phyloP scores from a whole-genome alignment of 805 yeast genomes.

The Wickerhamomyces bisporus region DNA sequence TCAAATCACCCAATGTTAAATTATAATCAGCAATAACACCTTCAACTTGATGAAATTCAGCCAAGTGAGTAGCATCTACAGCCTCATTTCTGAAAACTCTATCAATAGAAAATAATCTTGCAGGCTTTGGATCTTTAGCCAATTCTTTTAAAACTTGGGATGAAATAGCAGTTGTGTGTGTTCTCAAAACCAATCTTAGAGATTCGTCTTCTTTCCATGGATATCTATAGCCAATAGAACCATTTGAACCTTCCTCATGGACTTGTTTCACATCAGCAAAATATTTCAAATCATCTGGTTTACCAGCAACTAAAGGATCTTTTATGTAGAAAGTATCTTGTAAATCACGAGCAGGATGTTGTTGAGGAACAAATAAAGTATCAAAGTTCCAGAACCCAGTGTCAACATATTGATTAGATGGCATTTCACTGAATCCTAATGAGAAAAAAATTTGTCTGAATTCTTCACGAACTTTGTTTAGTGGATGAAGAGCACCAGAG shows the following conservation, averaged over 20 bases:
- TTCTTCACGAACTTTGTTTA: constrained; percentile 95
- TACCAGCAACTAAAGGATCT: constrained; percentile 78
- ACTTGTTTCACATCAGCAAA: constrained; percentile 75
- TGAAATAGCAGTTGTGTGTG: constrained; percentile 96
- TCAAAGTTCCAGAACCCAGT: constrained; percentile 99
- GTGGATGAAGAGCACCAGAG: constrained; percentile 94
- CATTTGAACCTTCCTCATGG: constrained; percentile 86
- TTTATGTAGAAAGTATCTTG: constrained; percentile 98
- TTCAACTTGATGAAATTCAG: constrained; percentile 99
- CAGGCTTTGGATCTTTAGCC: constrained; percentile 85
- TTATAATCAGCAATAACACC: constrained; percentile 98
- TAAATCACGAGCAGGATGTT: constrained; percentile 98
- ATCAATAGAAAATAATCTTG: constrained; percentile 91
- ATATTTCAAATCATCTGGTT: constrained; percentile 77
- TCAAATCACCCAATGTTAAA: constrained; percentile 90
- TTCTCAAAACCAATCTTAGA: constrained; percentile 86
- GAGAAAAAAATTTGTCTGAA: constrained; percentile 96
- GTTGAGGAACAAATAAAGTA: constrained; percentile 95
- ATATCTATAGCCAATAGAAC: constrained; percentile 96
- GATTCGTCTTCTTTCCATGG: constrained; percentile 95
- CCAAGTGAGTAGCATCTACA: constrained; percentile 98
- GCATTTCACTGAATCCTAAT: constrained; percentile 99
- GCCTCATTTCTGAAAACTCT: constrained; percentile 99
- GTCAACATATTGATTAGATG: constrained; percentile 96
- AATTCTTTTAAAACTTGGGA: constrained; percentile 80